Evolutionary conservation across 495 filamentous ascomycete genomes (phyloP).

Genomic region (Pyrenula massariospora): DNA sequence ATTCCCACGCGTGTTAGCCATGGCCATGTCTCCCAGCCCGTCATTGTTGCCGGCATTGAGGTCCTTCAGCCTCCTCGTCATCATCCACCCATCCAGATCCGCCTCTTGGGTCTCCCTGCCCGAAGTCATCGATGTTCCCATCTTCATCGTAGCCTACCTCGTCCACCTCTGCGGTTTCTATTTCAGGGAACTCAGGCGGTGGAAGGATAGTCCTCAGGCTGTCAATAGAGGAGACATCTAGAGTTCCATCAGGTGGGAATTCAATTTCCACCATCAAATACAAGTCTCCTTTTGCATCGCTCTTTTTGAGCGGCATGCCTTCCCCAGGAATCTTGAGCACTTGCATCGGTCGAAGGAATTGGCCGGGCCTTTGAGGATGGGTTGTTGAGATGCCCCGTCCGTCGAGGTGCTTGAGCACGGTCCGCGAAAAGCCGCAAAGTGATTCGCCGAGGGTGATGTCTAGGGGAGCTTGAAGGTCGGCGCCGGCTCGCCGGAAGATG

Average conservation of each 20-base stretch:
- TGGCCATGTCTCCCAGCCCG: too few relatives aligned
- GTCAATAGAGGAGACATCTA: constrained; percentile 51
- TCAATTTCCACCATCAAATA: constrained; percentile 78
- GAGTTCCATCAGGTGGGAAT: constrained; percentile 81
- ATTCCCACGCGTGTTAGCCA: too few relatives aligned
- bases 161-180: constrained; percentile 62
- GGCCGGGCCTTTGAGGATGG: constrained; percentile 55
- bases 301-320: constrained; percentile 87
- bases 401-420: constrained; percentile 87
- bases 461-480: constrained; percentile 71
- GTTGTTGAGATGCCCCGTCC: constrained; percentile 78
- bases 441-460: constrained; percentile 75
- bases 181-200: constrained; percentile 34
- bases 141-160: constrained; percentile 78
- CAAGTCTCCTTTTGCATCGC: constrained; percentile 73
- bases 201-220: constrained; percentile 68
- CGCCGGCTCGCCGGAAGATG: constrained; percentile 65
- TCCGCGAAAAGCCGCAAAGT: constrained; percentile 77
- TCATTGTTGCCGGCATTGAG: constrained; percentile 79
- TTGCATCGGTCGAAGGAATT: constrained; percentile 68
- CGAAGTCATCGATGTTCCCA: constrained; percentile 69
- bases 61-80: constrained; percentile 39
- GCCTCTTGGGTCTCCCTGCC: constrained; percentile 55
- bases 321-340: constrained; percentile 76
- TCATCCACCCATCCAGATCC: constrained; percentile 76